These are phyloP conservation scores for Holtermanniella nyarrowii DNA, from an alignment of 768 basidiomycete species.

Conservation along the genomic window DNA sequence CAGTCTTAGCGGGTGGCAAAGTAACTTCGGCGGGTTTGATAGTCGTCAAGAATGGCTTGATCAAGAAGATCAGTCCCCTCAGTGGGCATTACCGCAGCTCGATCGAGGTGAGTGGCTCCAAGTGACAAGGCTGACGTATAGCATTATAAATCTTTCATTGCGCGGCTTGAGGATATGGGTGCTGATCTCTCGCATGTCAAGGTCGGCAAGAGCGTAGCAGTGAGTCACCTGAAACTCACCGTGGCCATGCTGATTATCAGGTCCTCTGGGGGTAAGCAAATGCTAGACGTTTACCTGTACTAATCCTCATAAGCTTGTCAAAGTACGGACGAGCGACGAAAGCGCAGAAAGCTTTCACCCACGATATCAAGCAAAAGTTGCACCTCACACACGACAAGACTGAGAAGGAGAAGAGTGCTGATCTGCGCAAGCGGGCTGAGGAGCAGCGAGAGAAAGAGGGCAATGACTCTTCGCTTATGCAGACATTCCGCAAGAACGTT, in stretches of 20 bases:
- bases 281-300: background rate
- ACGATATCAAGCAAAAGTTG: conserved; percentile 12
- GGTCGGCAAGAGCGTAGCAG: conserved; percentile 53
- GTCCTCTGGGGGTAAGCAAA: conserved; percentile 12
- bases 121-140: conserved; percentile 25
- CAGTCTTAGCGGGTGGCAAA: conserved; percentile 41
- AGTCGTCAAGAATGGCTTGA: conserved; percentile 53
- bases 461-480: background rate
- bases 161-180: conserved; percentile 48
- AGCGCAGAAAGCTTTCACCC: conserved; percentile 11
- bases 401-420: conserved; percentile 23
- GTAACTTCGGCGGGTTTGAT: conserved; percentile 60
- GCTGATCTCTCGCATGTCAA: conserved; percentile 55
- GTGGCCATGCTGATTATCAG: background rate
- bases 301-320: conserved; percentile 5
- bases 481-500: background rate
- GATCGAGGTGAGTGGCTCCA: conserved; percentile 44
- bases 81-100: conserved; percentile 61
- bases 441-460: conserved; percentile 3
- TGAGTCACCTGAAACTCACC: conserved; percentile 8
- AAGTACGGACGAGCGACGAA: conserved; percentile 20
- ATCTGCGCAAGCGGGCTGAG: conserved; percentile 14
- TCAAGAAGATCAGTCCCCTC: conserved; percentile 54
- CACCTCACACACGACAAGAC: conserved; percentile 19
- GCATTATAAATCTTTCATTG: conserved; percentile 55